phyloP scores from a whole-genome alignment of 202 grass and related monocot genomes.

The Alloteropsis angusta region DNA sequence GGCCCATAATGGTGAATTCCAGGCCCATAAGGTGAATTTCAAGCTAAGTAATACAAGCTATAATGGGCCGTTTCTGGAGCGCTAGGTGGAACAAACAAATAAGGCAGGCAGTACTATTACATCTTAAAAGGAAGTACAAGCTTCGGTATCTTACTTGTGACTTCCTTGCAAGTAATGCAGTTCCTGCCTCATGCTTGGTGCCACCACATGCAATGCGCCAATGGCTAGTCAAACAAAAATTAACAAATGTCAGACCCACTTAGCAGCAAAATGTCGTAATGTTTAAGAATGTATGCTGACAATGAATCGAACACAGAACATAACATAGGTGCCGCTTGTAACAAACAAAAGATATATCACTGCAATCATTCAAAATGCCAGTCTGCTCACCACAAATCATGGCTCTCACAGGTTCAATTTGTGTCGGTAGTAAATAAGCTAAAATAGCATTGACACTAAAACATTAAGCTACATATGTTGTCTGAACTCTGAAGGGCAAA shows the following conservation, averaged over 20 bases:
- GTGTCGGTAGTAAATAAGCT: neutral
- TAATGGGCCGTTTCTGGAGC: neutral
- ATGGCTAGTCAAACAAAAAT: slow-evolving; percentile 19
- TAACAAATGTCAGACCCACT: slow-evolving; percentile 6
- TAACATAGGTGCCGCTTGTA: neutral
- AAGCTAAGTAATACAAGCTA: neutral
- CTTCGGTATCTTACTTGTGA: slow-evolving; percentile 38
- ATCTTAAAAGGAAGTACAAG: neutral
- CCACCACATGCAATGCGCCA: slow-evolving; percentile 34
- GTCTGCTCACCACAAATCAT: neutral
- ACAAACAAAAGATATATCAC: neutral
- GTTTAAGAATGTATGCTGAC: neutral
- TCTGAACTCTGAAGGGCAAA: neutral
- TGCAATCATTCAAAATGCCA: neutral
- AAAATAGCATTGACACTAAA: neutral
- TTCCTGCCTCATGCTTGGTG: slow-evolving; percentile 62
- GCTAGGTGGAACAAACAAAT: neutral
- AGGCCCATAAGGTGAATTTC: neutral
- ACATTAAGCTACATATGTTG: neutral
- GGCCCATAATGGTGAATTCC: neutral
- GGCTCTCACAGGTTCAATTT: neutral
- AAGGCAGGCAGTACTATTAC: neutral
- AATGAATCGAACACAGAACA: neutral
- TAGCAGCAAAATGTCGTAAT: neutral
- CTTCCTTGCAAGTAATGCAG: slow-evolving; percentile 58